Conservation (phyloP, 805 yeast species). For the Suhomyces pyralidae region DNA sequence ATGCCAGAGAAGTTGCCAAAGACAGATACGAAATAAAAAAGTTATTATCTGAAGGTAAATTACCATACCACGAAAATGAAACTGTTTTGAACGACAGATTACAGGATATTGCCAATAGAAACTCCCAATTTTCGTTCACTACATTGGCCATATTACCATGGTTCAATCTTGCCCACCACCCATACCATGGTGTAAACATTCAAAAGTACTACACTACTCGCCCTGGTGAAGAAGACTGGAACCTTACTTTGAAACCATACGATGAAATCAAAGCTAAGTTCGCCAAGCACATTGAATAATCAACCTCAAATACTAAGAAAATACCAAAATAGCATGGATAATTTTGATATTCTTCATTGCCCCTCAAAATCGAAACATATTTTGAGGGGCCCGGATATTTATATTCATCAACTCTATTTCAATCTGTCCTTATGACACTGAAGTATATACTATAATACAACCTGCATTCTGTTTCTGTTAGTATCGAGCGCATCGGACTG, state of each 20-base stretch:
- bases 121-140: slow-evolving; percentile 68
- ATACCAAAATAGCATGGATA: not conserved
- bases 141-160: slow-evolving; percentile 65
- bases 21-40: slow-evolving; percentile 74
- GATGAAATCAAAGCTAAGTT: slow-evolving; percentile 45
- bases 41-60: slow-evolving; percentile 58
- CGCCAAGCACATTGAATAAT: slow-evolving; percentile 23
- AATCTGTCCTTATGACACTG: not conserved
- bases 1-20: slow-evolving; percentile 61
- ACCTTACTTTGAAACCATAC: slow-evolving; percentile 48
- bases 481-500: not conserved
- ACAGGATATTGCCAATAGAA: slow-evolving; percentile 72
- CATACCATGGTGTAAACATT: slow-evolving; percentile 75
- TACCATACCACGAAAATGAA: slow-evolving; percentile 65
- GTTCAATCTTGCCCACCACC: slow-evolving; percentile 80
- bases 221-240: slow-evolving; percentile 60
- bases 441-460: slow-evolving; percentile 5
- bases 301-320: not conserved
- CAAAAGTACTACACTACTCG: slow-evolving; percentile 42
- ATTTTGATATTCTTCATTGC: not conserved
- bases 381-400: not conserved
- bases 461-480: slow-evolving; percentile 3
- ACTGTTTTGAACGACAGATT: slow-evolving; percentile 57
- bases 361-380: not conserved
- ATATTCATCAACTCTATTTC: not conserved